Conservation (phyloP, 129 eudicot genomes). For the Scalesia atractyloides region DNA sequence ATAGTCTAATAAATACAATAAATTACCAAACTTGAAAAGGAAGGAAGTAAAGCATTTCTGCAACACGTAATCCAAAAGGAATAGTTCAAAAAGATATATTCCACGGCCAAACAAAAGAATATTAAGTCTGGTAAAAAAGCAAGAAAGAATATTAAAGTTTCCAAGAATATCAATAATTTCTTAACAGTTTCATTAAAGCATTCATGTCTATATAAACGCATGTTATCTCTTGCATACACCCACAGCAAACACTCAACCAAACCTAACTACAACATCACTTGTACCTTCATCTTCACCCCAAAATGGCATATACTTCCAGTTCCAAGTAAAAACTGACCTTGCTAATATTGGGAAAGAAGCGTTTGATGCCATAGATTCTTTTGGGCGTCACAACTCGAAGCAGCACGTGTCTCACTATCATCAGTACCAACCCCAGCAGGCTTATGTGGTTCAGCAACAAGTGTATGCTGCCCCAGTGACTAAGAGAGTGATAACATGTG, state of each 20-base stretch:
- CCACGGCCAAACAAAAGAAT: constrained; percentile 8
- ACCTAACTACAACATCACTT: constrained; percentile 11
- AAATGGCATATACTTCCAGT: constrained; percentile 30
- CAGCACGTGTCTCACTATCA: neutral
- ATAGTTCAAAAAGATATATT: constrained; percentile 6
- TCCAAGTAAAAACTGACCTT: constrained; percentile 20
- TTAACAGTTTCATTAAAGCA: constrained; percentile 9
- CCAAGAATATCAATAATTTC: neutral
- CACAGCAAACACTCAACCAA: constrained; percentile 27
- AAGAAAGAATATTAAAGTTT: neutral
- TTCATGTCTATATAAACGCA: constrained; percentile 26
- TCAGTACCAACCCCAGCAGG: constrained; percentile 34
- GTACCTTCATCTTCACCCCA: neutral
- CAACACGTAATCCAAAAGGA: constrained; percentile 1
- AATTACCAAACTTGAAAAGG: neutral
- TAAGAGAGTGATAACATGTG: constrained; percentile 26
- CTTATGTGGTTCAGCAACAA: constrained; percentile 26
- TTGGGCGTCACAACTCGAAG: neutral
- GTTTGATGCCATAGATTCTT: constrained; percentile 34
- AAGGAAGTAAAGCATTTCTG: neutral
- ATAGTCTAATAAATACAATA: too few species aligned
- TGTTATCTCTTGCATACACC: neutral
- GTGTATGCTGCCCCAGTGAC: constrained; percentile 5
- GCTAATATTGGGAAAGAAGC: constrained; percentile 34
- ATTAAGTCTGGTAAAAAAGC: neutral